These are phyloP conservation scores for Furcasterigmium sp. DNA, from an alignment of 2,329 filamentous ascomycete species.

Conservation along the genomic window DNA sequence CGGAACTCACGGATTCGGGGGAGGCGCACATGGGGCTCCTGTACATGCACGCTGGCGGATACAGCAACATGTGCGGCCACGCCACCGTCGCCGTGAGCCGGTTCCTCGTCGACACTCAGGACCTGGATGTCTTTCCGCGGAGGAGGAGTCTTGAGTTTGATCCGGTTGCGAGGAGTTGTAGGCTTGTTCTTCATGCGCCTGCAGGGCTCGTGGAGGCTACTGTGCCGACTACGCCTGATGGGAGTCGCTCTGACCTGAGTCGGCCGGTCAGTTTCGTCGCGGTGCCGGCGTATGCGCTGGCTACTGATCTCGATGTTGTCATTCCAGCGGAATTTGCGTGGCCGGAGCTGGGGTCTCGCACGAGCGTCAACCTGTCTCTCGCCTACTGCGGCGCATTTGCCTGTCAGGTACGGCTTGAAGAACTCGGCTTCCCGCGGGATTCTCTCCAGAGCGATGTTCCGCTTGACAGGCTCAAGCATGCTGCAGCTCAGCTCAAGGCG, in stretches of 20 bases:
- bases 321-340: constrained; percentile 25
- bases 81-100: constrained; percentile 40
- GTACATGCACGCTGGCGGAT: constrained; percentile 9
- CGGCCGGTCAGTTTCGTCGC: constrained; percentile 33
- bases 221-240: constrained; percentile 26
- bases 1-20: constrained; percentile 5
- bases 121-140: constrained; percentile 29
- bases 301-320: constrained; percentile 20
- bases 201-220: constrained; percentile 34
- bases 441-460: too few relatives aligned
- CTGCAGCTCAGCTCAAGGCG: too few relatives aligned
- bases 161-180: constrained; percentile 13
- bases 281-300: constrained; percentile 33
- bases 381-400: constrained; percentile 39
- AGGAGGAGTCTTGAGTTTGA: constrained; percentile 24
- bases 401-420: too few relatives aligned
- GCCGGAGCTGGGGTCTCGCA: constrained; percentile 25
- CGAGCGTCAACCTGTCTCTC: constrained; percentile 24
- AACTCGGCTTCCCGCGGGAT: too few relatives aligned
- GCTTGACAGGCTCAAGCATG: too few relatives aligned
- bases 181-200: constrained; percentile 34
- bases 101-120: constrained; percentile 34
- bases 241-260: constrained; percentile 25
- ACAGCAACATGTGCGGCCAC: constrained; percentile 10
- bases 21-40: constrained; percentile 11